Conservation (phyloP, 495 filamentous ascomycete species). For the Daldinia concentrica region DNA sequence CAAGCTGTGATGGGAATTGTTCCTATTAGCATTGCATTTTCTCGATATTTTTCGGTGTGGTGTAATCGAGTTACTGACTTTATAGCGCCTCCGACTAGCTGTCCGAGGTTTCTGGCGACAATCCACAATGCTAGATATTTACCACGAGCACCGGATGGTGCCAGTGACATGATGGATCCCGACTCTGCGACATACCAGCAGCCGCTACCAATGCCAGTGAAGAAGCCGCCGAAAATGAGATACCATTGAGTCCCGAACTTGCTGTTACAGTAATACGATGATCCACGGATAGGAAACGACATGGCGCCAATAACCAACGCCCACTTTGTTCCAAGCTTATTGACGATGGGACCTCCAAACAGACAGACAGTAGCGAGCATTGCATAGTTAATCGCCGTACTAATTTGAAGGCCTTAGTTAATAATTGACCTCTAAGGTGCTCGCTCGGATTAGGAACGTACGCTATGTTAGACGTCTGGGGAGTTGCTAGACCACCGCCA, state of each 20-base stretch:
- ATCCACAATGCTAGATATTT: slow-evolving; percentile 60
- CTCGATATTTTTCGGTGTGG: slow-evolving; percentile 29
- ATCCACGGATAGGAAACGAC: slow-evolving; percentile 59
- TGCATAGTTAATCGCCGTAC: slow-evolving; percentile 37
- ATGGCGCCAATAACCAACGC: slow-evolving; percentile 57
- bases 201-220: slow-evolving; percentile 57
- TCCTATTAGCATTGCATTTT: slow-evolving; percentile 52
- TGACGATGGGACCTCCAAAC: slow-evolving; percentile 55
- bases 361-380: slow-evolving; percentile 47
- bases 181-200: slow-evolving; percentile 61
- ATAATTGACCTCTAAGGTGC: background rate
- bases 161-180: slow-evolving; percentile 60
- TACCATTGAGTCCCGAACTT: slow-evolving; percentile 58
- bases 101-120: slow-evolving; percentile 58
- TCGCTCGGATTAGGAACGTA: slow-evolving; percentile 5
- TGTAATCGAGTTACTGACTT: slow-evolving; percentile 54
- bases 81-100: slow-evolving; percentile 58
- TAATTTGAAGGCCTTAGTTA: slow-evolving; percentile 6
- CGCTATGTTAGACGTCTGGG: slow-evolving; percentile 39
- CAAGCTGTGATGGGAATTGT: slow-evolving; percentile 46
- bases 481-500: slow-evolving; percentile 35
- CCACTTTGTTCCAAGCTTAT: slow-evolving; percentile 58
- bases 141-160: slow-evolving; percentile 55
- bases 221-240: slow-evolving; percentile 57
- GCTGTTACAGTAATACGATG: slow-evolving; percentile 60